Evolutionary conservation across 208 protist genomes (phyloP).

Genomic region (Leishmania tarentolae): DNA sequence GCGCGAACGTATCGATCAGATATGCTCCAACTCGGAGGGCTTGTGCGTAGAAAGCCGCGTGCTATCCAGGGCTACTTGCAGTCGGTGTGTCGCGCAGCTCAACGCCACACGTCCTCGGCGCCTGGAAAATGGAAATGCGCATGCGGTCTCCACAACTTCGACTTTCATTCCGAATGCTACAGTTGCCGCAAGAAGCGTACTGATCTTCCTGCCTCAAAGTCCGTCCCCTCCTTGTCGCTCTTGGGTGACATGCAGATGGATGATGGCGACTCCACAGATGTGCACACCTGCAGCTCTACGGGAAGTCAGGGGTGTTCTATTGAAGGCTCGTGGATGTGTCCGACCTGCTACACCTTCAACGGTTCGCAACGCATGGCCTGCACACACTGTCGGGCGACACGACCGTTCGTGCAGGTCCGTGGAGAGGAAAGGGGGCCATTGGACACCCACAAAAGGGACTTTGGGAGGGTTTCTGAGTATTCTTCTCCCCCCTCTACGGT

Average conservation of each 20-base stretch:
- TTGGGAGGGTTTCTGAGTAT: neutral
- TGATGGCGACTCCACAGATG: neutral
- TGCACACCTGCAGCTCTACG: neutral
- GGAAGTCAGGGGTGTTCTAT: neutral
- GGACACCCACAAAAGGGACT: neutral
- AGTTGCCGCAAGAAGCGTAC: slow-evolving; percentile 44
- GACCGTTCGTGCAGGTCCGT: neutral
- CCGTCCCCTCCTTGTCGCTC: slow-evolving; percentile 9
- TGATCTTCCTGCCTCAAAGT: neutral
- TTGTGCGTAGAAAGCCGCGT: neutral
- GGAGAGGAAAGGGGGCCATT: neutral
- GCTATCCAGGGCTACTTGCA: neutral
- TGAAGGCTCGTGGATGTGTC: slow-evolving; percentile 25
- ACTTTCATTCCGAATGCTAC: slow-evolving; percentile 64
- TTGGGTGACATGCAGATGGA: slow-evolving; percentile 1
- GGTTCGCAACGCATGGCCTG: slow-evolving; percentile 16
- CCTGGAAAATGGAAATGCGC: slow-evolving; percentile 53
- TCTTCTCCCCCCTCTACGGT: neutral
- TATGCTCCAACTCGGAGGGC: slow-evolving; percentile 2
- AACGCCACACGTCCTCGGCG: slow-evolving; percentile 1
- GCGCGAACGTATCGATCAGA: neutral
- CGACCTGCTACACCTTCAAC: slow-evolving; percentile 34
- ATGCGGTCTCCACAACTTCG: slow-evolving; percentile 78
- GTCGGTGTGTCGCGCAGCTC: neutral
- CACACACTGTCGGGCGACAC: slow-evolving; percentile 7